These are phyloP conservation scores for Piloderma croceum DNA, from an alignment of 768 basidiomycete species.

Conservation along the genomic window DNA sequence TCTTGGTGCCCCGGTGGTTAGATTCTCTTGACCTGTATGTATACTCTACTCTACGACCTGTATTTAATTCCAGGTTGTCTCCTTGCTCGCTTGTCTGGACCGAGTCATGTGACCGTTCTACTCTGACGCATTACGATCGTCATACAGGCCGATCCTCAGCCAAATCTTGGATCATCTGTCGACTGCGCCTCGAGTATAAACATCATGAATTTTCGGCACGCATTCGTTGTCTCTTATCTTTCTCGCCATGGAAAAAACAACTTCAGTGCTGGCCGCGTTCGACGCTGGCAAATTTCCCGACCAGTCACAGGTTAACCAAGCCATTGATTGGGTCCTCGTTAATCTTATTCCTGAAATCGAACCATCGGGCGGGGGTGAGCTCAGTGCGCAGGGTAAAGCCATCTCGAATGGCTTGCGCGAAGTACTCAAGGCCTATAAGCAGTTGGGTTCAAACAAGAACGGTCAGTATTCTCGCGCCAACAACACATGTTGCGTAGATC, in stretches of 20 bases:
- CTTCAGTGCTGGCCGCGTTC: conserved; percentile 60
- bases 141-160: too few species aligned
- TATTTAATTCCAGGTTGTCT: too few species aligned
- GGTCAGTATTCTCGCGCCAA: conserved; percentile 26
- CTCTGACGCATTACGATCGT: too few species aligned
- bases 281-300: conserved; percentile 67
- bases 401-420: conserved; percentile 46
- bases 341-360: conserved; percentile 44
- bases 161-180: too few species aligned
- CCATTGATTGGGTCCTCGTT: conserved; percentile 51
- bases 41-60: too few species aligned
- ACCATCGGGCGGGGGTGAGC: conserved; percentile 32
- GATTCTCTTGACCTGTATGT: too few species aligned
- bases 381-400: conserved; percentile 51
- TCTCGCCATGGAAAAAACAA: conserved; percentile 56
- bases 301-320: conserved; percentile 47
- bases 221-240: too few species aligned
- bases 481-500: neutral
- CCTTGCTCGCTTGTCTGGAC: too few species aligned
- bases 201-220: too few species aligned
- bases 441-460: conserved; percentile 52
- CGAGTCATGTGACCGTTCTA: too few species aligned
- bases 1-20: too few species aligned
- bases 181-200: too few species aligned
- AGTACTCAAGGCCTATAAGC: conserved; percentile 54